Conservation (phyloP, 179 eudicot genomes). For the Pouteria campechiana region DNA sequence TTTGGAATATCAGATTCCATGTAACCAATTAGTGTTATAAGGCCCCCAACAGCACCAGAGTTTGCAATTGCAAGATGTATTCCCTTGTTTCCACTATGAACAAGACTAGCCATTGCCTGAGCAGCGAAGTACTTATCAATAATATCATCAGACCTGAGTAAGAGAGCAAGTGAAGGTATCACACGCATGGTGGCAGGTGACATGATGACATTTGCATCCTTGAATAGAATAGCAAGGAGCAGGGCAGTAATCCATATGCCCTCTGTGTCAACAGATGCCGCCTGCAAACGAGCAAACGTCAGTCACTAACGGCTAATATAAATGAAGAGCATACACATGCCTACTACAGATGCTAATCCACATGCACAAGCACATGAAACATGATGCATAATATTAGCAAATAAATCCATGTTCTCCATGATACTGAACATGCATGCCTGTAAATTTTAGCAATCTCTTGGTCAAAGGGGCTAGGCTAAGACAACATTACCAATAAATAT, state of each 20-base stretch:
- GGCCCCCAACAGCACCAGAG: slow-evolving; percentile 48
- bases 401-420: too few relatives aligned
- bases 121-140: slow-evolving; percentile 54
- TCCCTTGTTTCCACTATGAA: slow-evolving; percentile 33
- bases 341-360: too few relatives aligned
- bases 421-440: too few relatives aligned
- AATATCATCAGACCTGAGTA: slow-evolving; percentile 50
- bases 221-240: slow-evolving; percentile 51
- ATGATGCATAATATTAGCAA: too few relatives aligned
- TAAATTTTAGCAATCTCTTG: too few relatives aligned
- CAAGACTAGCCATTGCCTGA: slow-evolving; percentile 72
- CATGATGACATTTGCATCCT: slow-evolving; percentile 39
- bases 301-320: not conserved
- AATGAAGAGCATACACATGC: not conserved
- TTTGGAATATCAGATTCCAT: slow-evolving; percentile 52
- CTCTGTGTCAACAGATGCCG: slow-evolving; percentile 47
- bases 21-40: slow-evolving; percentile 37
- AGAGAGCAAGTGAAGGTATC: slow-evolving; percentile 38
- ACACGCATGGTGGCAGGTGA: slow-evolving; percentile 43
- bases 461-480: too few relatives aligned
- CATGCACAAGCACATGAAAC: too few relatives aligned
- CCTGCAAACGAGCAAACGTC: slow-evolving; percentile 28
- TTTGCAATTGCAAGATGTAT: slow-evolving; percentile 51
- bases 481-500: too few relatives aligned
- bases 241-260: slow-evolving; percentile 60